These are phyloP conservation scores for Fagopyrum homotropicum DNA, from an alignment of 148 eudicot genomes.

Conservation along the genomic window DNA sequence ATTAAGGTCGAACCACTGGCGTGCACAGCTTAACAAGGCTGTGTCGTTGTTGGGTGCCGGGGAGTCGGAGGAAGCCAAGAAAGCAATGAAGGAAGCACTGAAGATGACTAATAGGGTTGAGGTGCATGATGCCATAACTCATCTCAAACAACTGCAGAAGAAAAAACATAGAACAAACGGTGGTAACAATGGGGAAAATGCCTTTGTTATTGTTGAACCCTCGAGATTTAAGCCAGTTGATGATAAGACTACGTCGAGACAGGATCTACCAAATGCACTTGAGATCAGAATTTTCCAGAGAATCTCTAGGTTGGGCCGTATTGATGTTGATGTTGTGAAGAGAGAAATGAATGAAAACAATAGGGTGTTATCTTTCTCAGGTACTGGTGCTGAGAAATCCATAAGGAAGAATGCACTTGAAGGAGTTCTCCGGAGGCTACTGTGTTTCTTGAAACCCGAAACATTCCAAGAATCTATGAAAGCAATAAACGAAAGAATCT, in stretches of 20 bases:
- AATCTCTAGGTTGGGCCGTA: slow-evolving; percentile 68
- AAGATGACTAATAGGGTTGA: slow-evolving; percentile 97
- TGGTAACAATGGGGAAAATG: slow-evolving; percentile 54
- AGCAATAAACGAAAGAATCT: slow-evolving; percentile 82
- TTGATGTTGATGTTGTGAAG: slow-evolving; percentile 71
- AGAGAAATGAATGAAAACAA: slow-evolving; percentile 67
- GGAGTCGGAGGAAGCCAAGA: slow-evolving; percentile 93
- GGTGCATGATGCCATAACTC: slow-evolving; percentile 88
- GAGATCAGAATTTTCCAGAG: slow-evolving; percentile 87
- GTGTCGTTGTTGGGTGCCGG: slow-evolving; percentile 94
- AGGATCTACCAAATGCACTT: slow-evolving; percentile 69
- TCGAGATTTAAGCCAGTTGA: slow-evolving; percentile 64
- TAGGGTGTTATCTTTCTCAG: slow-evolving; percentile 73
- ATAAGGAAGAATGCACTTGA: slow-evolving; percentile 89
- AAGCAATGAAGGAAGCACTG: slow-evolving; percentile 87
- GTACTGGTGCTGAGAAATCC: slow-evolving; percentile 72
- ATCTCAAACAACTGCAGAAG: slow-evolving; percentile 92
- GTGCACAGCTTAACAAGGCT: slow-evolving; percentile 91
- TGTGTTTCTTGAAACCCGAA: slow-evolving; percentile 82
- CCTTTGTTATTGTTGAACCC: slow-evolving; percentile 54
- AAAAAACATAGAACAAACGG: slow-evolving; percentile 68
- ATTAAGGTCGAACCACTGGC: slow-evolving; percentile 92
- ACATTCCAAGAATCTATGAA: slow-evolving; percentile 88
- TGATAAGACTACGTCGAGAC: slow-evolving; percentile 66
- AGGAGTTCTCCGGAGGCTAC: slow-evolving; percentile 58